Evolutionary conservation across 495 filamentous ascomycete species (phyloP).

Genomic region (Aspergillus cristatus): DNA sequence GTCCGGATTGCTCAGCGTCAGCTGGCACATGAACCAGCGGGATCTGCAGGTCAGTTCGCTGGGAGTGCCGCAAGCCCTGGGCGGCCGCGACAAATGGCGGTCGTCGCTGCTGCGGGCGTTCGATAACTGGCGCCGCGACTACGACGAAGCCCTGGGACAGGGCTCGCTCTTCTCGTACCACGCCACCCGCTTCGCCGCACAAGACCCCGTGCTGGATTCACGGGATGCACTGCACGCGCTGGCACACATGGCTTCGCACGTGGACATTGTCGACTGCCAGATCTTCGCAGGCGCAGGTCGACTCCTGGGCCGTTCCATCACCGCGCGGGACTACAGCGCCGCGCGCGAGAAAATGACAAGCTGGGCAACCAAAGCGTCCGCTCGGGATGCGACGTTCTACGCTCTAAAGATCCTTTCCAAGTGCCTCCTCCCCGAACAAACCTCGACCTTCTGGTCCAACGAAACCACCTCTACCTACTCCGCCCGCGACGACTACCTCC

Average conservation of each 20-base stretch:
- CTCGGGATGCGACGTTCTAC: constrained; percentile 89
- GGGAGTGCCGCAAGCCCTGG: constrained; percentile 67
- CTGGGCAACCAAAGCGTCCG: constrained; percentile 89
- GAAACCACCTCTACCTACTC: too few relatives aligned
- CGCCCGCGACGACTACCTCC: constrained; percentile 78
- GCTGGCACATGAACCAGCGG: constrained; percentile 96
- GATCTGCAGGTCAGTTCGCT: constrained; percentile 91
- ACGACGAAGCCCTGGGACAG: constrained; percentile 70
- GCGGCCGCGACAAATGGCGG: constrained; percentile 89
- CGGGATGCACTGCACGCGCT: constrained; percentile 85
- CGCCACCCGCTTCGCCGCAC: too few relatives aligned
- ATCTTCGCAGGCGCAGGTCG: constrained; percentile 84
- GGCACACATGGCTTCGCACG: constrained; percentile 97
- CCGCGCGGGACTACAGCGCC: constrained; percentile 65
- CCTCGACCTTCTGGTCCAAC: too few relatives aligned
- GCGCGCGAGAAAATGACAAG: constrained; percentile 78
- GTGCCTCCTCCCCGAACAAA: too few relatives aligned
- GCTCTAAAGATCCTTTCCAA: constrained; percentile 78
- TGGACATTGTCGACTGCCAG: constrained; percentile 95
- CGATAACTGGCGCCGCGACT: constrained; percentile 91
- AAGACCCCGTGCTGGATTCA: constrained; percentile 60
- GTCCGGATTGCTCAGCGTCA: constrained; percentile 86
- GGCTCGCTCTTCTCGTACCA: constrained; percentile 27
- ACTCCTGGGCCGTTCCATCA: constrained; percentile 78
- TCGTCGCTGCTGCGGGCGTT: constrained; percentile 80